Conservation (phyloP, 2,329 filamentous ascomycete genomes). For the Drechslera avenae region DNA sequence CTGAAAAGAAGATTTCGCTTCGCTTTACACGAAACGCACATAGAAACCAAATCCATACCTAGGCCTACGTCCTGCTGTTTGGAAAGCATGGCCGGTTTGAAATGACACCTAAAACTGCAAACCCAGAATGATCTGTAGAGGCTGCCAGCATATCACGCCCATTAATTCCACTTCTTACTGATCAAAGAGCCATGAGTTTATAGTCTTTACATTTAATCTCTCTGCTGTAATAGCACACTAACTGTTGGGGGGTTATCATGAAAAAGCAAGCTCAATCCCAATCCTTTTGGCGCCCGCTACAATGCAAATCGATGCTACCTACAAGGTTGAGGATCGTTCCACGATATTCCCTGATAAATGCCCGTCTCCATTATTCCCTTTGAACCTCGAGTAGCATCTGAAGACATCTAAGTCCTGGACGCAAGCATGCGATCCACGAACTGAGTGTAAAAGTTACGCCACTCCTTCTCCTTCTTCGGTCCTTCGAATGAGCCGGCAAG, state of each 20-base stretch:
- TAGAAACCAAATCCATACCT: too few species aligned
- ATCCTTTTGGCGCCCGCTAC: conserved; percentile 22
- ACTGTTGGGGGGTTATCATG: conserved; percentile 22
- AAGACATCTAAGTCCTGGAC: conserved; percentile 18
- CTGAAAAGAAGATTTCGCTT: too few species aligned
- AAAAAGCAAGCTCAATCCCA: conserved; percentile 21
- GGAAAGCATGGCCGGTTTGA: too few species aligned
- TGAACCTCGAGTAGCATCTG: conserved; percentile 5
- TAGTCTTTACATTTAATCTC: too few species aligned
- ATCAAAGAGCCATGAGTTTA: too few species aligned
- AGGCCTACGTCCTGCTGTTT: too few species aligned
- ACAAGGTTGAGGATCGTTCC: conserved; percentile 10
- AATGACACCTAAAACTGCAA: too few species aligned
- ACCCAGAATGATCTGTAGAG: too few species aligned
- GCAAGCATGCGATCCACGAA: conserved; percentile 48
- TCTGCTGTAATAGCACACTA: too few species aligned
- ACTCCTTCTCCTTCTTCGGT: conserved; percentile 50
- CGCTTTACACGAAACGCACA: too few species aligned
- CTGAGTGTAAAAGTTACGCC: conserved; percentile 52
- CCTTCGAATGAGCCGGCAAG: conserved; percentile 44
- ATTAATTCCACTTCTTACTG: too few species aligned
- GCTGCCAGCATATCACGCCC: too few species aligned
- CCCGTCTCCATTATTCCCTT: conserved; percentile 3
- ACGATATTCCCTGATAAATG: conserved; percentile 11
- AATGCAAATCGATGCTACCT: conserved; percentile 23